Evolutionary conservation across 208 protist genomes (phyloP), one percentile per base, ranked within the genome.

Genomic region (Acanthamoeba culbertsoni): DNA sequence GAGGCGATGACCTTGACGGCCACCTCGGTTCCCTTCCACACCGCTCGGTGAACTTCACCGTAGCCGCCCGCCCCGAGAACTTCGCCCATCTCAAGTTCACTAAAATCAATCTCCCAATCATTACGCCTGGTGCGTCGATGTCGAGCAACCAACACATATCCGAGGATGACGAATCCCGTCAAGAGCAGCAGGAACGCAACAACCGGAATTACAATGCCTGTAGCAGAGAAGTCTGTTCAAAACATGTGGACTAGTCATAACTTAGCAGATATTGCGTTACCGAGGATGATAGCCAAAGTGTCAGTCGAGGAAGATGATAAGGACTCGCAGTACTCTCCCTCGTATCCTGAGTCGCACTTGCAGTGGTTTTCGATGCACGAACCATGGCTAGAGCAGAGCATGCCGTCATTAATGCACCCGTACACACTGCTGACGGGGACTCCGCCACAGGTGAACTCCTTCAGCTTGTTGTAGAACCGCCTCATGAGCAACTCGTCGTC

Each of bases 21-120:
- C 37, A 91, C 88, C 0, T 82, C 88, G 14, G 88, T 93, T 12
- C 88, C 88, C 68, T 59, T 93, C 88, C 88, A 93, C 12, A 82
- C 23, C 31, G 88, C 88, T 43, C 82, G 75, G 5, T 79, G 16
- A 0, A 93, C 88, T n/a, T 91, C 35, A 6, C 84, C 84, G 26
- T 48, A 91, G 33, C 84, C 84, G 12, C 84, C 84, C 8, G 2
- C 8, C 6, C 84, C 84, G 20, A 90, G 45, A 20, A 57, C 0
- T 1, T 1, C 1, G 2, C 40, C 55, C 35, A 90, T 40, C 33
- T 90, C 82, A 4, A 90, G 14, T 8, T 91, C 53, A 43, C n/a
- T 37, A 6, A 12, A 71, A 0, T 63, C n/a, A 16, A 91, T 71
- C 55, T 71, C 53, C 84, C 84, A 91, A 26, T 71, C 55, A 12